A percentile compares a stretch with the other conserved stretches of the same genome.
phyloP scores from a whole-genome alignment of 2,329 filamentous ascomycete genomes.

The Sporothrix protearum region DNA sequence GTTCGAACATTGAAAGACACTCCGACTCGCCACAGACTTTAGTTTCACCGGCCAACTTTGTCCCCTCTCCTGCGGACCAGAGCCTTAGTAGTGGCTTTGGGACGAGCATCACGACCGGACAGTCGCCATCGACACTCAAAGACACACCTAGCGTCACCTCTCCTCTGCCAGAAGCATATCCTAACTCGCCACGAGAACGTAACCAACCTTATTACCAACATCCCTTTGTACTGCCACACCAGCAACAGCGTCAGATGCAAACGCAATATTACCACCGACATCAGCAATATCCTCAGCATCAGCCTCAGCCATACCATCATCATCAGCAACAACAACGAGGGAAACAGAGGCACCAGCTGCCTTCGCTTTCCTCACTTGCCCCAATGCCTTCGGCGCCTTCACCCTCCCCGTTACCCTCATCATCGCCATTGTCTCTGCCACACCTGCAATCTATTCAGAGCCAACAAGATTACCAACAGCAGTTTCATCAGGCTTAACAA shows the following conservation, averaged over 20 bases:
- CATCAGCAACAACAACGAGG: background rate
- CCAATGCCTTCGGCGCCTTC: background rate
- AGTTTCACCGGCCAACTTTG: constrained; percentile 34
- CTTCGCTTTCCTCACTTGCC: background rate
- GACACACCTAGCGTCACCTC: background rate
- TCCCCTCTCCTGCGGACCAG: background rate
- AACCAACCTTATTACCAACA: background rate
- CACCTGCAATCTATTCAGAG: background rate
- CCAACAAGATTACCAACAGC: constrained; percentile 11
- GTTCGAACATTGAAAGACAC: constrained; percentile 38
- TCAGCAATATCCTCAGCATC: background rate
- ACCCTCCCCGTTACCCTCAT: background rate
- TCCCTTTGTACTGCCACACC: background rate
- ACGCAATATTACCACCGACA: background rate
- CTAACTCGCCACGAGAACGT: background rate
- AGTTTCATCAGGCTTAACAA: background rate
- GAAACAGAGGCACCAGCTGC: background rate
- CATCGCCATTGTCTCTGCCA: background rate
- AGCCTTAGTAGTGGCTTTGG: background rate
- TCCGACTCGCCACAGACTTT: constrained; percentile 33
- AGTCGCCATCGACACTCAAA: background rate
- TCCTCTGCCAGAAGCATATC: background rate
- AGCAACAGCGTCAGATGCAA: background rate
- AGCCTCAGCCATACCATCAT: background rate
- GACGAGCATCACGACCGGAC: background rate